phyloP scores from a whole-genome alignment of 208 protist species.

The Herpetomonas tarakana region DNA sequence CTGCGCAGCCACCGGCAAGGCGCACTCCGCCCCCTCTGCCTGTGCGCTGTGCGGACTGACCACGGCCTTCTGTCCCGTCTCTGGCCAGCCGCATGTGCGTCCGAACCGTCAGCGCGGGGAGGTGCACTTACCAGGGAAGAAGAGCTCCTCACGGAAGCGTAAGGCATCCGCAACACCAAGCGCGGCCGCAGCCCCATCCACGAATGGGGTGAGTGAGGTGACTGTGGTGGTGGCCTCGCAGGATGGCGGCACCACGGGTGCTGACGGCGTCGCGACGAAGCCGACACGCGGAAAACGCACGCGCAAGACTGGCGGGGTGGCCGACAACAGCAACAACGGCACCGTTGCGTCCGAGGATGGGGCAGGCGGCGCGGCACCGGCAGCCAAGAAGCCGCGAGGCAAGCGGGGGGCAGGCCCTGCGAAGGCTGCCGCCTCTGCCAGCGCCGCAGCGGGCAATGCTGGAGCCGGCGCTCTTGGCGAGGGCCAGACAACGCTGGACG shows the following conservation, averaged over 20 bases:
- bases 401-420: slow-evolving; percentile 10
- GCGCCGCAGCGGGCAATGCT: too few relatives aligned
- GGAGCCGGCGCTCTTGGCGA: too few relatives aligned
- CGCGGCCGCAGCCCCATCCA: slow-evolving; percentile 3
- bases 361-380: background rate
- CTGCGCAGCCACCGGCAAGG: slow-evolving; percentile 51
- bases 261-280: slow-evolving; percentile 2
- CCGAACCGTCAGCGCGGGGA: slow-evolving; percentile 37
- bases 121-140: slow-evolving; percentile 32
- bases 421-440: slow-evolving; percentile 7
- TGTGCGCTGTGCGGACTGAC: slow-evolving; percentile 45
- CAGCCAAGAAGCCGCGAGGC: slow-evolving; percentile 14
- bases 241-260: slow-evolving; percentile 3
- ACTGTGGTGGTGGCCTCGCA: slow-evolving; percentile 17
- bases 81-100: slow-evolving; percentile 49
- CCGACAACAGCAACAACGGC: background rate
- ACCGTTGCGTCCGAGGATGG: slow-evolving; percentile 1
- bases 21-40: slow-evolving; percentile 24
- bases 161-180: background rate
- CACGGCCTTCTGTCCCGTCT: slow-evolving; percentile 65
- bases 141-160: slow-evolving; percentile 7
- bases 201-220: too few relatives aligned
- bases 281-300: too few relatives aligned
- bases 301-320: too few relatives aligned
- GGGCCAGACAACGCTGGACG: background rate